Conservation (phyloP, 768 basidiomycete genomes). For the Sporobolomyces pararoseus region DNA sequence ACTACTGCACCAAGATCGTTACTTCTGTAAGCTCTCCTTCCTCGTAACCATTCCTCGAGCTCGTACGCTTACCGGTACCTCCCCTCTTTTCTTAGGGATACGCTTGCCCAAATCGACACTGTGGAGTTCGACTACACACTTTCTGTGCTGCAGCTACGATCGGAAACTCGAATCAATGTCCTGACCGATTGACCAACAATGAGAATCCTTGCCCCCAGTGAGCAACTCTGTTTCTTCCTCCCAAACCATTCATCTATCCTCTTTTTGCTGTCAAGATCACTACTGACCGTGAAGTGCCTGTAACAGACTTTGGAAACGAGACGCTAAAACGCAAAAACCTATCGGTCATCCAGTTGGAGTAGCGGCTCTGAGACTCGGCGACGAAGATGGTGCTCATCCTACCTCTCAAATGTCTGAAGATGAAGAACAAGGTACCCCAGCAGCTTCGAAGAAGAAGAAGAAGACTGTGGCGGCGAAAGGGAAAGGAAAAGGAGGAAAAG, state of each 20-base stretch:
- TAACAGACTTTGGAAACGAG: slow-evolving; percentile 27
- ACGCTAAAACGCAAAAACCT: slow-evolving; percentile 50
- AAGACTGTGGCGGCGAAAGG: not conserved
- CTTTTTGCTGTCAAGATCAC: not conserved
- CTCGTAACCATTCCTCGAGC: not conserved
- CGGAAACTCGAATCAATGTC: slow-evolving; percentile 14
- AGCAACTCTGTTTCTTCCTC: not conserved
- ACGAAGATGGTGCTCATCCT: not conserved
- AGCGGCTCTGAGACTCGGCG: slow-evolving; percentile 50
- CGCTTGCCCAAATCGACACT: slow-evolving; percentile 47
- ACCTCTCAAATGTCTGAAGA: slow-evolving; percentile 4
- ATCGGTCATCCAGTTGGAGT: slow-evolving; percentile 60
- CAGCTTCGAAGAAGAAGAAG: not conserved
- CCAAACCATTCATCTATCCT: not conserved
- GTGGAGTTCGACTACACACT: slow-evolving; percentile 45
- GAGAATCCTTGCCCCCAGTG: slow-evolving; percentile 21
- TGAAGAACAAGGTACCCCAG: not conserved
- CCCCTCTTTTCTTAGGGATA: slow-evolving; percentile 49
- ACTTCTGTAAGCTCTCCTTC: slow-evolving; percentile 27
- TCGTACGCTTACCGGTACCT: not conserved
- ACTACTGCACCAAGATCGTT: slow-evolving; percentile 66
- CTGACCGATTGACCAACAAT: slow-evolving; percentile 1
- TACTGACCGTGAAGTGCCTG: not conserved
- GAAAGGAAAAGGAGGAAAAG: not conserved
- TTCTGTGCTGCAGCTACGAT: slow-evolving; percentile 10